Conservation (phyloP, 306 rosid species). For the Prunus fruticosa region DNA sequence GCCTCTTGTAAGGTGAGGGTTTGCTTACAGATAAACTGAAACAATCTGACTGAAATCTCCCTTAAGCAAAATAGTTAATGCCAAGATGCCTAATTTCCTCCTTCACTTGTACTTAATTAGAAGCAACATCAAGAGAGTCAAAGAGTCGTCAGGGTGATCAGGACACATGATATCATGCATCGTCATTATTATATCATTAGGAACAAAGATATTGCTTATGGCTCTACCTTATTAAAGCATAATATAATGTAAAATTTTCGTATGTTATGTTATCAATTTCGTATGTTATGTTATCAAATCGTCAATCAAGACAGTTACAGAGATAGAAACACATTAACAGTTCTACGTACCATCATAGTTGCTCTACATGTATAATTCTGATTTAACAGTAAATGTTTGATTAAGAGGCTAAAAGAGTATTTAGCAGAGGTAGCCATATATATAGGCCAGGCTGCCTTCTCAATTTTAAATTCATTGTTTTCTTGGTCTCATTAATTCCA, state of each 20-base stretch:
- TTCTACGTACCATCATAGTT: not conserved
- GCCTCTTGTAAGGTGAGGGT: constrained; percentile 32
- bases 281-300: not conserved
- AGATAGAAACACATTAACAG: not conserved
- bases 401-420: not conserved
- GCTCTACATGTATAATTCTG: not conserved
- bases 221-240: not conserved
- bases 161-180: not conserved
- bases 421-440: not conserved
- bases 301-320: not conserved
- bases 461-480: not conserved
- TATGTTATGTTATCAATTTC: not conserved
- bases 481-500: not conserved
- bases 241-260: not conserved
- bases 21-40: constrained; percentile 35
- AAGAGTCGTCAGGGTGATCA: not conserved
- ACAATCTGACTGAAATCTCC: constrained; percentile 68
- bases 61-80: constrained; percentile 21
- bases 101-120: constrained; percentile 7
- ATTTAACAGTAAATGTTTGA: not conserved
- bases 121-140: not conserved
- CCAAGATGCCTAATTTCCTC: constrained; percentile 24
- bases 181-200: not conserved
- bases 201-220: not conserved
- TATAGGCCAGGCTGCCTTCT: not conserved